Conservation (phyloP, 2,329 filamentous ascomycete genomes). For the Cladorrhinum sp. region DNA sequence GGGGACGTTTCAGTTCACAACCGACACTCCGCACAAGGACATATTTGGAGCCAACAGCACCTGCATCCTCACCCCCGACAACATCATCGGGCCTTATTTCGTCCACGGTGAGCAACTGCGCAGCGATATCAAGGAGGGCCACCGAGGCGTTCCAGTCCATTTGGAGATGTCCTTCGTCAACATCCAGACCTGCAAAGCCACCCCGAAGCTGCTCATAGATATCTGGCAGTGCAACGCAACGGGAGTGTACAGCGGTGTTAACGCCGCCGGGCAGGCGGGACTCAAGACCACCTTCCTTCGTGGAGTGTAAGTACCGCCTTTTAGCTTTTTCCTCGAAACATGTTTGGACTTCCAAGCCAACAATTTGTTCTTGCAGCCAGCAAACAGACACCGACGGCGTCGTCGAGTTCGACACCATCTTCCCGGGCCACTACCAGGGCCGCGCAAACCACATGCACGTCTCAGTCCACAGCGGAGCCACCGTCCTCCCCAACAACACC, state of each 20-base stretch:
- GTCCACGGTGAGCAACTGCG: conserved; percentile 42
- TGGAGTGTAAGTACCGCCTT: conserved; percentile 36
- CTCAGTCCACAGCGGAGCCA: conserved; percentile 36
- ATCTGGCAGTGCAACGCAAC: conserved; percentile 48
- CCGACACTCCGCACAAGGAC: not conserved
- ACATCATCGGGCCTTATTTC: conserved; percentile 45
- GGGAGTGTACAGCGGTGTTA: conserved; percentile 41
- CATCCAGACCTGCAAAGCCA: conserved; percentile 42
- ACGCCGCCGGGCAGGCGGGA: conserved; percentile 31
- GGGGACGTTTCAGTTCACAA: not conserved
- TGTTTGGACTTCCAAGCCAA: too few relatives aligned
- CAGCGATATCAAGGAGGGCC: conserved; percentile 38
- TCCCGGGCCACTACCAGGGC: conserved; percentile 43
- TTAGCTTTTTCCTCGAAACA: too few relatives aligned
- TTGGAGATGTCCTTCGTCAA: conserved; percentile 46
- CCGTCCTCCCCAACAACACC: conserved; percentile 36
- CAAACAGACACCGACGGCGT: conserved; percentile 45
- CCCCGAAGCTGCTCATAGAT: conserved; percentile 39
- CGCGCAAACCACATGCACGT: conserved; percentile 44
- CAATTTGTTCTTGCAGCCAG: conserved; percentile 26
- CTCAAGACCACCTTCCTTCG: conserved; percentile 45
- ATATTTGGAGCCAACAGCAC: conserved; percentile 42
- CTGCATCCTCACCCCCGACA: conserved; percentile 41
- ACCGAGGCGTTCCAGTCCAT: conserved; percentile 40
- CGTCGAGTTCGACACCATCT: conserved; percentile 45